phyloP scores from a whole-genome alignment of 2,329 filamentous ascomycete genomes.

The Thelonectria blattea region DNA sequence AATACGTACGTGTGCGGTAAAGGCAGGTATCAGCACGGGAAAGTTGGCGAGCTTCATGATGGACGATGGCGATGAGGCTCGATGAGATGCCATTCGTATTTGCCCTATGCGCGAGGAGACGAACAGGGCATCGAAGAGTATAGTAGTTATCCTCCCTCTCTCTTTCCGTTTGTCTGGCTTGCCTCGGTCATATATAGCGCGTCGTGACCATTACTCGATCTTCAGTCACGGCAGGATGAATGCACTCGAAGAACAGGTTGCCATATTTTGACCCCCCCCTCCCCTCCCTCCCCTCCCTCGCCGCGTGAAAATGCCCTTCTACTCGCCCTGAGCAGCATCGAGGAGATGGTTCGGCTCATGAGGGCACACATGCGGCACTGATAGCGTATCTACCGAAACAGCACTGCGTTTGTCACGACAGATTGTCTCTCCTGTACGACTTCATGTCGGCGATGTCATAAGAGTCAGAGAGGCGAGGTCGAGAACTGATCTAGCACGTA shows the following conservation, averaged over 20 bases:
- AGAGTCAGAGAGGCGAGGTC: neutral
- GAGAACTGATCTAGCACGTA: neutral
- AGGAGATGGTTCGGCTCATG: conserved; percentile 5
- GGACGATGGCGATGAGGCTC: neutral
- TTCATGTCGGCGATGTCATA: neutral
- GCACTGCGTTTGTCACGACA: neutral
- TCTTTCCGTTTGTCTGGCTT: neutral
- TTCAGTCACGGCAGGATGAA: neutral
- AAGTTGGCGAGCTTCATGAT: conserved; percentile 44
- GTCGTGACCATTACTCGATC: neutral
- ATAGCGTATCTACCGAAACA: conserved; percentile 19
- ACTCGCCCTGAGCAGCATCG: neutral
- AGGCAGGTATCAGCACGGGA: conserved; percentile 46
- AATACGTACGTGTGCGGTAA: conserved; percentile 44
- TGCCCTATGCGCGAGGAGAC: neutral
- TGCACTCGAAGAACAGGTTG: neutral
- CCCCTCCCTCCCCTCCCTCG: neutral
- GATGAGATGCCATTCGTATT: conserved; percentile 21
- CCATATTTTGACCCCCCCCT: neutral
- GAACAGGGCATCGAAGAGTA: neutral
- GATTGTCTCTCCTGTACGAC: neutral
- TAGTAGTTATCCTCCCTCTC: neutral
- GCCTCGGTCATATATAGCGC: neutral
- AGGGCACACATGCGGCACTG: conserved; percentile 21
- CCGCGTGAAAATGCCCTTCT: neutral